Conservation (phyloP, 1,139 yeast genomes). For the Taphrina betulina region DNA sequence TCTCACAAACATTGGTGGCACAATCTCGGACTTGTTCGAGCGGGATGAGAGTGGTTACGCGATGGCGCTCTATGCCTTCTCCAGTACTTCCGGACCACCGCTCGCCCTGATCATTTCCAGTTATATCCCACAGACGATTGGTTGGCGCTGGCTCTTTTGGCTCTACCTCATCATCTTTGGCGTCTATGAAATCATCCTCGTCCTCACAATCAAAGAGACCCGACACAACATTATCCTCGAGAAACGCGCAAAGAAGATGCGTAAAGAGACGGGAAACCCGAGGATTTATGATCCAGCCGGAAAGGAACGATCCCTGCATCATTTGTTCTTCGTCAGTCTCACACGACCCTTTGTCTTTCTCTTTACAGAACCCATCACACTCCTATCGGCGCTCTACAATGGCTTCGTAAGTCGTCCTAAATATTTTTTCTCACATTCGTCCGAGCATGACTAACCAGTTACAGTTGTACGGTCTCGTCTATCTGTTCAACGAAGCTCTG, state of each 20-base stretch:
- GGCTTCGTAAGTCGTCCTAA: no score
- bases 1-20: constrained; percentile 82
- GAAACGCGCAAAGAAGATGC: constrained; percentile 61
- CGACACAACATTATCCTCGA: constrained; percentile 66
- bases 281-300: constrained; percentile 13
- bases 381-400: constrained; percentile 45
- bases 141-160: constrained; percentile 64
- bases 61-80: constrained; percentile 49
- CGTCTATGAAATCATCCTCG: constrained; percentile 62
- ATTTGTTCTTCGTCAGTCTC: background rate
- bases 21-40: constrained; percentile 72
- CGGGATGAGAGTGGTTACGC: constrained; percentile 61
- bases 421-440: no score
- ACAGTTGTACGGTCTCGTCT: no score
- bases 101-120: constrained; percentile 76
- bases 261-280: constrained; percentile 33
- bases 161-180: constrained; percentile 48
- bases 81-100: constrained; percentile 66
- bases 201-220: constrained; percentile 69
- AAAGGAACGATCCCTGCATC: background rate
- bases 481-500: constrained; percentile 68
- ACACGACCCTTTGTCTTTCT: constrained; percentile 2
- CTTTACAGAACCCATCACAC: constrained; percentile 26
- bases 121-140: constrained; percentile 65
- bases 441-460: no score